Percentiles rank a stretch among this genome's conserved stretches.
Evolutionary conservation across 192 early-diverging fungal genomes (phyloP).

Genomic region (Backusella sp.): DNA sequence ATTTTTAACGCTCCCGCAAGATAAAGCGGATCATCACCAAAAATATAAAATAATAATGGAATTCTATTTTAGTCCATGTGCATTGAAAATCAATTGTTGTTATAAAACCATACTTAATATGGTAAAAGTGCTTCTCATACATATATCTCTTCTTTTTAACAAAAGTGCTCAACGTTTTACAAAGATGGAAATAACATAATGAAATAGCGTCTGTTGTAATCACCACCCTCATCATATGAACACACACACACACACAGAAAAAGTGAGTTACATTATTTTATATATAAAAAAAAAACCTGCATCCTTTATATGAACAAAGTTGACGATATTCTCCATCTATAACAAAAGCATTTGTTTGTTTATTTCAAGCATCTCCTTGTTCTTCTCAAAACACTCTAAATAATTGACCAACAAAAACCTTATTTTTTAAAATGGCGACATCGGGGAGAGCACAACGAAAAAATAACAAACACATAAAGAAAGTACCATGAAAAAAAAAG

Average conservation of each 20-base stretch:
- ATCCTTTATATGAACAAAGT: background rate
- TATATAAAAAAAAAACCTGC: background rate
- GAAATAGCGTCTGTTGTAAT: background rate
- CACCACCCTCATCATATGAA: no score
- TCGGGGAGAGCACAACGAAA: background rate
- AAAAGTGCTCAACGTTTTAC: background rate
- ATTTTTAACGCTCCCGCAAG: no score
- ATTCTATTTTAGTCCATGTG: slow-evolving; percentile 2
- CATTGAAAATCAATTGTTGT: background rate
- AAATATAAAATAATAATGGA: background rate
- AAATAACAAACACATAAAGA: background rate
- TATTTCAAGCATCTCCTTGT: background rate
- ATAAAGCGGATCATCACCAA: no score
- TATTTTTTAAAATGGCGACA: slow-evolving; percentile 1
- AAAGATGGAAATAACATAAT: background rate
- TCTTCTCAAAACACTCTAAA: background rate
- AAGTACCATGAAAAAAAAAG: background rate
- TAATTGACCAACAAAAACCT: background rate
- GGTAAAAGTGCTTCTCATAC: background rate
- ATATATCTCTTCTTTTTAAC: background rate
- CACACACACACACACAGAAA: no score
- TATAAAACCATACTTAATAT: background rate
- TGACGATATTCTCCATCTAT: background rate
- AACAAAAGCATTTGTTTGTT: background rate
- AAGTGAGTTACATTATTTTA: background rate